These are phyloP conservation scores for Poa annua DNA, from an alignment of 176 grass and related monocot species.

Conservation along the genomic window DNA sequence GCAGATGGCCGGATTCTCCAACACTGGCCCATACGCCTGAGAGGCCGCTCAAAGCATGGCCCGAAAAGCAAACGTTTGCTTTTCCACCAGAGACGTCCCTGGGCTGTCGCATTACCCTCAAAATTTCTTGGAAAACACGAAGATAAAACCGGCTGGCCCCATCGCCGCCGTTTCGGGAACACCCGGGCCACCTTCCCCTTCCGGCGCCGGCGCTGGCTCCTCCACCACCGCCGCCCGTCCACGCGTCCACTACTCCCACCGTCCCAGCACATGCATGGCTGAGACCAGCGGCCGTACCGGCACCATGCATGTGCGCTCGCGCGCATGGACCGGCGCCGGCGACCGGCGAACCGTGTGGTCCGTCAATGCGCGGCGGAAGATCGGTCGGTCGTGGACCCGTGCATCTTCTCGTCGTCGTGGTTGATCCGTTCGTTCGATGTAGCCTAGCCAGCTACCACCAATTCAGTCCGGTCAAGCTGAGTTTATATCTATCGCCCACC, in stretches of 20 bases:
- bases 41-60: not conserved
- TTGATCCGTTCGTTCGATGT: slow-evolving; percentile 24
- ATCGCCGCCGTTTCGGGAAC: not conserved
- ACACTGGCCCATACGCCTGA: not conserved
- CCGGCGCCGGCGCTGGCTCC: not conserved
- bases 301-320: not conserved
- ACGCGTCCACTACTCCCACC: not conserved
- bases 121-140: too few species aligned
- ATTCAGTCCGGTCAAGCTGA: not conserved
- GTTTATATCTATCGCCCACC: not conserved
- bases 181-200: not conserved
- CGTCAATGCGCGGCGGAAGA: slow-evolving; percentile 16
- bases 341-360: not conserved
- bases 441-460: too few species aligned
- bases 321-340: slow-evolving; percentile 9
- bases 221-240: not conserved
- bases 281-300: not conserved
- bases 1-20: too few species aligned
- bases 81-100: too few species aligned
- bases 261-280: not conserved
- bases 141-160: not conserved
- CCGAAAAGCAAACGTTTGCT: too few species aligned
- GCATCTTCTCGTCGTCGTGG: slow-evolving; percentile 16
- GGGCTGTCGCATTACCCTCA: too few species aligned
- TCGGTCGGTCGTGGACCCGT: not conserved